These are phyloP conservation scores for Haplosporangium gracile DNA, from an alignment of 192 early-diverging fungal genomes.

Conservation along the genomic window DNA sequence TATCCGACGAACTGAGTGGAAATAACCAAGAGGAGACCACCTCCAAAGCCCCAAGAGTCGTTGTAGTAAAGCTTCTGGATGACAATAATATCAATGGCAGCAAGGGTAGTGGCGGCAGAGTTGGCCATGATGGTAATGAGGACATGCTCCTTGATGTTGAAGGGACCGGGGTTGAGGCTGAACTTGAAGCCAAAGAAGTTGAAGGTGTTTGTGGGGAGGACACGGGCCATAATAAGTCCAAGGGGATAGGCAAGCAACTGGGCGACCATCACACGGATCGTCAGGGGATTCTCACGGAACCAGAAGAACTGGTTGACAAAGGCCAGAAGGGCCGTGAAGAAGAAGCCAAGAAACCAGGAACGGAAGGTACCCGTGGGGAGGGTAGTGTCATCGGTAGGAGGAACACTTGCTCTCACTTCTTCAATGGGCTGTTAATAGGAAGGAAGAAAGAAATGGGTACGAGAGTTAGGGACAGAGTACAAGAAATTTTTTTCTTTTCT, in stretches of 20 bases:
- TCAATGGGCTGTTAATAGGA: slow-evolving; percentile 66
- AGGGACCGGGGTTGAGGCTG: slow-evolving; percentile 85
- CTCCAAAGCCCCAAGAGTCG: slow-evolving; percentile 72
- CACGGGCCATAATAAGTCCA: slow-evolving; percentile 73
- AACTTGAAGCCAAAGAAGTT: slow-evolving; percentile 62
- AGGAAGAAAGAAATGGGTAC: not conserved
- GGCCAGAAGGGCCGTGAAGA: slow-evolving; percentile 72
- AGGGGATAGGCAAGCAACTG: slow-evolving; percentile 82
- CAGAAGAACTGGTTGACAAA: slow-evolving; percentile 89
- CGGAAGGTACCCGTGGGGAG: slow-evolving; percentile 81
- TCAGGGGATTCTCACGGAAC: slow-evolving; percentile 87
- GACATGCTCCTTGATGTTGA: slow-evolving; percentile 92
- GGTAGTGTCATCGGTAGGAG: slow-evolving; percentile 76
- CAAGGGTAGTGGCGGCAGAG: slow-evolving; percentile 75
- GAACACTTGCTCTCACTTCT: slow-evolving; percentile 77
- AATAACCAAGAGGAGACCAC: slow-evolving; percentile 75
- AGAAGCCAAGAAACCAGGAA: slow-evolving; percentile 78
- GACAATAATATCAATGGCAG: slow-evolving; percentile 82
- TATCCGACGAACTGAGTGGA: slow-evolving; percentile 77
- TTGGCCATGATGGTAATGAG: slow-evolving; percentile 85
- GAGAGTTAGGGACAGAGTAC: not conserved
- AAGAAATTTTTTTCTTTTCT: not conserved
- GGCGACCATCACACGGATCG: slow-evolving; percentile 77
- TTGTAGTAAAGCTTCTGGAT: slow-evolving; percentile 79
- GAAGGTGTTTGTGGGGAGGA: slow-evolving; percentile 69